Evolutionary conservation across 495 filamentous ascomycete genomes (phyloP).

Genomic region (Annulohypoxylon maeteangense): DNA sequence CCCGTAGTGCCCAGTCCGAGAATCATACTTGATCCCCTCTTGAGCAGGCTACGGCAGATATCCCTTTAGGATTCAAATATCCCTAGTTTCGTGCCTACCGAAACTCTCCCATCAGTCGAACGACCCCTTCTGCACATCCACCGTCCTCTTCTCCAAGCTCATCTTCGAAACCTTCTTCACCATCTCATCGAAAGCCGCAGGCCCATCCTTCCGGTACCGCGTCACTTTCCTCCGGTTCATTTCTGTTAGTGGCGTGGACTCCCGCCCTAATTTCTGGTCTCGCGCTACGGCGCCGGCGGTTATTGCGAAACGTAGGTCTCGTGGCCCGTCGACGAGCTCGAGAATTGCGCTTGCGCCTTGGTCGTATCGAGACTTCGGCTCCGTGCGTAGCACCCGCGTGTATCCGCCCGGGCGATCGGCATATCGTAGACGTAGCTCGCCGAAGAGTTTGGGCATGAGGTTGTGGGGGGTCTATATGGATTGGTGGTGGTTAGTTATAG

Average conservation of each 20-base stretch:
- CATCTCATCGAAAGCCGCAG: slow-evolving; percentile 72
- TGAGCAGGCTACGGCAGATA: background rate
- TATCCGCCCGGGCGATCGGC: slow-evolving; percentile 85
- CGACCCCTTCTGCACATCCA: background rate
- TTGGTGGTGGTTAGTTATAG: background rate
- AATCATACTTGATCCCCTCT: background rate
- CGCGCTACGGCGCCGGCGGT: slow-evolving; percentile 82
- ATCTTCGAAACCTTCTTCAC: slow-evolving; percentile 68
- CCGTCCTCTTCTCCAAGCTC: slow-evolving; percentile 30
- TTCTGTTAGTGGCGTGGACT: slow-evolving; percentile 73
- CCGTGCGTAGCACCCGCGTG: slow-evolving; percentile 90
- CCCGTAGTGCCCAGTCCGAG: background rate
- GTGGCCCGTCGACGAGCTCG: slow-evolving; percentile 95
- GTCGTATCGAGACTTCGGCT: slow-evolving; percentile 78
- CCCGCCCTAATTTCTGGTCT: slow-evolving; percentile 62
- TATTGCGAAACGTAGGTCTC: slow-evolving; percentile 93
- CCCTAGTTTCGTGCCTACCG: background rate
- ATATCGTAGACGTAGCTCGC: slow-evolving; percentile 82
- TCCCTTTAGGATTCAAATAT: background rate
- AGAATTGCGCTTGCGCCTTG: slow-evolving; percentile 90
- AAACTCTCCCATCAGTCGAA: background rate
- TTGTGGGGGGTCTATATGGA: slow-evolving; percentile 63
- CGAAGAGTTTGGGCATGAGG: slow-evolving; percentile 88
- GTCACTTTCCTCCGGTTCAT: slow-evolving; percentile 90
- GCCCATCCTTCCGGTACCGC: slow-evolving; percentile 73